These are phyloP conservation scores for Magnaporthiopsis incrustans DNA, from an alignment of 2,329 filamentous ascomycete species.

Conservation along the genomic window DNA sequence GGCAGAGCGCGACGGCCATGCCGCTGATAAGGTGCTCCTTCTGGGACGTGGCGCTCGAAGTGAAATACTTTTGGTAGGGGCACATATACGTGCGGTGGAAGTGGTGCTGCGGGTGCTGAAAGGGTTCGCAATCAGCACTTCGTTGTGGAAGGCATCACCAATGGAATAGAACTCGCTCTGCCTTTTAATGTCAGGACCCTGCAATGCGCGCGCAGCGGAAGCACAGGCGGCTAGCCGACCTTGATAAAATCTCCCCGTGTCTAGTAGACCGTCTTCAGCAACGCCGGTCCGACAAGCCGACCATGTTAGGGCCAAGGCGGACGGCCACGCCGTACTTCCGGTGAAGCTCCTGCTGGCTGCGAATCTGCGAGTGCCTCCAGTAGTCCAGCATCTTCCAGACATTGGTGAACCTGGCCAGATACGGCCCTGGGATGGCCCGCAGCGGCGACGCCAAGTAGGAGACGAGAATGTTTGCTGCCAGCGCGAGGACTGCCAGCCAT, in stretches of 20 bases:
- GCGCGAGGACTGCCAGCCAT: neutral
- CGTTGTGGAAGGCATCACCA: neutral
- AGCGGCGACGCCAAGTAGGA: neutral
- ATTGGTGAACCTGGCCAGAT: neutral
- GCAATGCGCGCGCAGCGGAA: neutral
- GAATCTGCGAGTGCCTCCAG: neutral
- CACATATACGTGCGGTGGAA: neutral
- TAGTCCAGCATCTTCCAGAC: neutral
- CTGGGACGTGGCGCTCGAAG: neutral
- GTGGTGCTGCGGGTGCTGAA: neutral
- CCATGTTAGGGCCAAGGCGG: conserved; percentile 29
- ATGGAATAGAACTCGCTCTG: neutral
- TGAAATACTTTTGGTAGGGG: neutral
- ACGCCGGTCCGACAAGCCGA: conserved; percentile 27
- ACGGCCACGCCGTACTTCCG: conserved; percentile 28
- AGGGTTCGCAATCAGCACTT: neutral
- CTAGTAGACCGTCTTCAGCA: conserved; percentile 28
- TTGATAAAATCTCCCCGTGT: conserved; percentile 14
- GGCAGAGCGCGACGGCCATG: neutral
- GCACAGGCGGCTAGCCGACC: neutral
- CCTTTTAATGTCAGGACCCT: neutral
- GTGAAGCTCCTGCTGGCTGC: neutral
- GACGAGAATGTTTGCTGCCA: neutral
- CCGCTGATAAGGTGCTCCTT: neutral
- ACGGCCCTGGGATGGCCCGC: neutral